A percentile compares a stretch with the other conserved stretches of the same genome.
These are phyloP conservation scores for Diophrys appendiculata DNA, from an alignment of 73 alveolate species.

Conservation along the genomic window DNA sequence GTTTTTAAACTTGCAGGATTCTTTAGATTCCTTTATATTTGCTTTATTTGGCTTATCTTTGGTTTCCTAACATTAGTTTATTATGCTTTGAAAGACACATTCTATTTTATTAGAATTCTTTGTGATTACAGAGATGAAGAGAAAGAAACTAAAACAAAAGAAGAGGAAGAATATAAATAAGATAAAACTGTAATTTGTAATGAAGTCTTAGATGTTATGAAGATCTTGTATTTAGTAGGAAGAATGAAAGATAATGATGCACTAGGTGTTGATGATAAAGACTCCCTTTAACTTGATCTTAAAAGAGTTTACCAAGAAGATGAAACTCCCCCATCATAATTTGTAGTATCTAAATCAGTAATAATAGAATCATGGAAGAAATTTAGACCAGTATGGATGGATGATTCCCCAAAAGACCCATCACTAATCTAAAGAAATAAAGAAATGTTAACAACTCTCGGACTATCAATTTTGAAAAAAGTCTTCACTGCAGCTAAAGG, in stretches of 20 bases:
- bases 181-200: conserved; percentile 36
- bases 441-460: background rate
- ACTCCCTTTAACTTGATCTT: background rate
- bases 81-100: conserved; percentile 16
- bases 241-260: background rate
- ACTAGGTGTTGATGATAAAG: background rate
- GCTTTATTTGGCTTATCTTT: conserved; percentile 33
- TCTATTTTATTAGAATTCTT: conserved; percentile 14
- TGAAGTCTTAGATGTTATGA: conserved; percentile 61
- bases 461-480: background rate
- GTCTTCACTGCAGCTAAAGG: conserved; percentile 2
- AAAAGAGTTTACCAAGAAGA: background rate
- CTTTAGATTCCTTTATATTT: background rate
- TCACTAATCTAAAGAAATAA: background rate
- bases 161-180: conserved; percentile 16
- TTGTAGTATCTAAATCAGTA: background rate
- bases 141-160: conserved; percentile 8
- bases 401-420: conserved; percentile 11
- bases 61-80: conserved; percentile 21
- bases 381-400: conserved; percentile 34
- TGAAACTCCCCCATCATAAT: background rate
- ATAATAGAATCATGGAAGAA: conserved; percentile 59
- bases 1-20: conserved; percentile 19
- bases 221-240: conserved; percentile 18
- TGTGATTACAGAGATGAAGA: conserved; percentile 10